These are phyloP conservation scores for Echinosophora koreensis DNA, from an alignment of 306 rosid genomes.

Conservation along the genomic window DNA sequence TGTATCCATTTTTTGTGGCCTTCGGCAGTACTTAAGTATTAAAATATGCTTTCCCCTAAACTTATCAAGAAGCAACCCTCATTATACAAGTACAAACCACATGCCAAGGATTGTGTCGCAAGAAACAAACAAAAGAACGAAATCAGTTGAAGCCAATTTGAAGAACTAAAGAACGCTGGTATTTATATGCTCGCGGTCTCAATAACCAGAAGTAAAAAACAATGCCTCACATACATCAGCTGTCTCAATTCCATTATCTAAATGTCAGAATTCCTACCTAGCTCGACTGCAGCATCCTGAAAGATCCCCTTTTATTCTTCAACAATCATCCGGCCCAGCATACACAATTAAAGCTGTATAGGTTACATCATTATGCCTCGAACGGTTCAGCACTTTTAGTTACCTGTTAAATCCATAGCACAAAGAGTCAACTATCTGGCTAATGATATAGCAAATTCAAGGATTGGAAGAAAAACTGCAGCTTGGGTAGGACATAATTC, in stretches of 20 bases:
- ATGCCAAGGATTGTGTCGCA: constrained; percentile 2
- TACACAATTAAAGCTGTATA: background rate
- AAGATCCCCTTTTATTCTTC: constrained; percentile 29
- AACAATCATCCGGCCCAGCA: background rate
- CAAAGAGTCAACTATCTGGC: background rate
- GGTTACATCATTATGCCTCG: constrained; percentile 11
- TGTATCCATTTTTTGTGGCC: constrained; percentile 5
- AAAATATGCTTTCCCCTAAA: constrained; percentile 6
- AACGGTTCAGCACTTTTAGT: background rate
- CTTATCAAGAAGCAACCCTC: constrained; percentile 24
- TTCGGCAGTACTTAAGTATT: background rate
- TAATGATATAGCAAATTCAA: constrained; percentile 10
- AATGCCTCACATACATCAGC: constrained; percentile 32
- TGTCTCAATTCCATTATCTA: constrained; percentile 7
- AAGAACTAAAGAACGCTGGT: constrained; percentile 24
- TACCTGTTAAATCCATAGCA: constrained; percentile 12
- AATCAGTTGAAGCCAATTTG: constrained; percentile 4
- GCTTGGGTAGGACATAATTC: background rate
- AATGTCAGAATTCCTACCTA: constrained; percentile 4
- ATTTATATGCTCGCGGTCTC: constrained; percentile 23
- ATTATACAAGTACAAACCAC: constrained; percentile 34
- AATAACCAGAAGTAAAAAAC: background rate
- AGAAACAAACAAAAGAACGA: background rate
- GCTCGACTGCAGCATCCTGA: background rate
- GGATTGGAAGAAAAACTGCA: constrained; percentile 25